Evolutionary conservation across 2,329 filamentous ascomycete species (phyloP), one percentile per base, ranked within the genome.

Genomic region (Shiraia sp.): DNA sequence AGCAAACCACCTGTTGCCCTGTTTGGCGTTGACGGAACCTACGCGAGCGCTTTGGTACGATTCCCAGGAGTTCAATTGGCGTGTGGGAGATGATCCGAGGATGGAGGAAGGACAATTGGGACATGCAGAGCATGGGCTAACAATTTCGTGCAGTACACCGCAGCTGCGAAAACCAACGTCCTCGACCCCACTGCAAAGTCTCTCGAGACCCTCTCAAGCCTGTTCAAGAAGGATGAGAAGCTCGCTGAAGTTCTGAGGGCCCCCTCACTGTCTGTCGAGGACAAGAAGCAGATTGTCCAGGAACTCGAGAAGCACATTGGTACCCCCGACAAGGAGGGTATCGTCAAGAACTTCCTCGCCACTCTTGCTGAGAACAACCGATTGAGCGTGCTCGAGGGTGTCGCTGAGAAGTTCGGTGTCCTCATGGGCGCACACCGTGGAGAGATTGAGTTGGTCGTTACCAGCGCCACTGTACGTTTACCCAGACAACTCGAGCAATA

Each of bases 291-390:
- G 73, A 90, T 99, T 68, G 76, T 97, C 50, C 76, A 81, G 65
- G 92, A 97, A 81, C 83, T 99, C 60, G 80, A 87, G 75, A 96
- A 96, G 83, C 81, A 85, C 68, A 78, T 87, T 54, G 87, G 86
- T 60, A 74, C 75, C 57, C 71, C 75, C 53, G 80, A 85, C 72
- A 89, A 88, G 76, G 78, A 75, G 69, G 83, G 88, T 69, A 89
- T 91, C 52, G 78, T 97, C 73, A 90, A 93, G 85, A 95, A 96
- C 82, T 91, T 99, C 79, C 82, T 99, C 61, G 70, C 78, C 43
- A 88, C 92, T 43, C 82, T 99, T 45, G 92, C 93, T 57, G 89
- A 93, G 78, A 95, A 99, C 85, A 99, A 99, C 84, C 84, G 93
- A 59, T 80, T 99, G 59, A 84, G 85, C 54, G 78, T 93, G 51